phyloP scores from a whole-genome alignment of 2,329 filamentous ascomycete genomes.

The Cladophialophora immunda region DNA sequence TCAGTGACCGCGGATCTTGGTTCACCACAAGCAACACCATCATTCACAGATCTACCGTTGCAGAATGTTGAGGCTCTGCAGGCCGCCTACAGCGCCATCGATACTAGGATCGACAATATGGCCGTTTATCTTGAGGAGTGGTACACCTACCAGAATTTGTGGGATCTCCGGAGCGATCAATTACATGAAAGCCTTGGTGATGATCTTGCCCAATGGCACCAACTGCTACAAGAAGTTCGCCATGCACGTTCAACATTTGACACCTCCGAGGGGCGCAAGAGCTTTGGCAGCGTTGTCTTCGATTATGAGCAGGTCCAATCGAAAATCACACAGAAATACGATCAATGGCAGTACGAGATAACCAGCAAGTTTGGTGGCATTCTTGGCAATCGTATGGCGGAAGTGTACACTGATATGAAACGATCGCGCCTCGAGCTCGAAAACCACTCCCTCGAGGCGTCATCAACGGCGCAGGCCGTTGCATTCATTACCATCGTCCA shows the following conservation, averaged over 20 bases:
- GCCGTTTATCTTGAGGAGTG: constrained; percentile 93
- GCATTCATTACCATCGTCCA: constrained; percentile 99
- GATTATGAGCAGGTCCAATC: constrained; percentile 99
- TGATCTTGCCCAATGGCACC: constrained; percentile 89
- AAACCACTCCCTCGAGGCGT: constrained; percentile 88
- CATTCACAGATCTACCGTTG: constrained; percentile 85
- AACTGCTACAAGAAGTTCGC: constrained; percentile 94
- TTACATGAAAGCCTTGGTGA: constrained; percentile 93
- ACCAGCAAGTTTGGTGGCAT: constrained; percentile 90
- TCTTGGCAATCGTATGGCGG: constrained; percentile 87
- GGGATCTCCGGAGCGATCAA: constrained; percentile 95
- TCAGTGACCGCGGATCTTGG: constrained; percentile 78
- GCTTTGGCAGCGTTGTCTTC: constrained; percentile 92
- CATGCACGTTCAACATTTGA: constrained; percentile 97
- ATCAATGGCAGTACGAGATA: constrained; percentile 99
- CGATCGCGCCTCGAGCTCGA: constrained; percentile 91
- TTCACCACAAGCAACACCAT: constrained; percentile 68
- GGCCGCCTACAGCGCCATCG: constrained; percentile 82
- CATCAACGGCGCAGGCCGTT: constrained; percentile 94
- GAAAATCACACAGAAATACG: constrained; percentile 98
- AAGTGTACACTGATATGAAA: constrained; percentile 90
- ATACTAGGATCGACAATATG: constrained; percentile 82
- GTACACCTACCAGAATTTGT: constrained; percentile 97
- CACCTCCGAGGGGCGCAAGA: constrained; percentile 90
- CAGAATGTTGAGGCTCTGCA: constrained; percentile 82